A percentile compares a stretch with the other conserved stretches of the same genome.
These are phyloP conservation scores for Pseudotsuga menziesii DNA, from an alignment of 75 land plant species.

Conservation along the genomic window DNA sequence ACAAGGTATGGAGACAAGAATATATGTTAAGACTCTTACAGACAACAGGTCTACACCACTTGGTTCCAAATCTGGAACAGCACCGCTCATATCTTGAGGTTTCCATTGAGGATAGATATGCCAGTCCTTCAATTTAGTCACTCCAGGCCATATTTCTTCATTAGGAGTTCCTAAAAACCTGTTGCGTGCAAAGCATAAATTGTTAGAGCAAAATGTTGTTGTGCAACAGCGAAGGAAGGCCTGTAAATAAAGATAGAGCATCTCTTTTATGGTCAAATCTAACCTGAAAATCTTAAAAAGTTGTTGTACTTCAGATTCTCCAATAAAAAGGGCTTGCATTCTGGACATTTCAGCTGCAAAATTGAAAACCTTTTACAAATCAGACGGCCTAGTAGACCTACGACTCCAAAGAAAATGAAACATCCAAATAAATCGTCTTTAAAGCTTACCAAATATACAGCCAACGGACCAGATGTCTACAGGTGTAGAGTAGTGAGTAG, in stretches of 20 bases:
- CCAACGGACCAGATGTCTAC: constrained; percentile 96
- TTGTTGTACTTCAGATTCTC: constrained; percentile 68
- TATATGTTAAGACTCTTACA: constrained; percentile 27
- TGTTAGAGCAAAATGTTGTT: too few species aligned
- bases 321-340: constrained; percentile 51
- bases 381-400: too few species aligned
- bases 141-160: constrained; percentile 94
- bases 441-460: constrained; percentile 68
- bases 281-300: constrained; percentile 69
- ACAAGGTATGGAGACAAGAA: too few species aligned
- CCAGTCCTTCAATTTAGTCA: constrained; percentile 75
- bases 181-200: neutral
- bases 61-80: constrained; percentile 62
- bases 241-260: too few species aligned
- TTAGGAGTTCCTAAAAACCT: constrained; percentile 94
- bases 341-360: constrained; percentile 49
- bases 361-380: too few species aligned
- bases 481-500: constrained; percentile 72
- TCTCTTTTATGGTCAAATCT: too few species aligned
- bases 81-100: constrained; percentile 38
- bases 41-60: constrained; percentile 66
- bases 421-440: too few species aligned
- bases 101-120: constrained; percentile 93
- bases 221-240: too few species aligned
- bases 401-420: too few species aligned